A percentile compares a stretch with the other conserved stretches of the same genome.
Conservation (phyloP, 2,329 filamentous ascomycete species). For the Exophiala xenobiotica region DNA sequence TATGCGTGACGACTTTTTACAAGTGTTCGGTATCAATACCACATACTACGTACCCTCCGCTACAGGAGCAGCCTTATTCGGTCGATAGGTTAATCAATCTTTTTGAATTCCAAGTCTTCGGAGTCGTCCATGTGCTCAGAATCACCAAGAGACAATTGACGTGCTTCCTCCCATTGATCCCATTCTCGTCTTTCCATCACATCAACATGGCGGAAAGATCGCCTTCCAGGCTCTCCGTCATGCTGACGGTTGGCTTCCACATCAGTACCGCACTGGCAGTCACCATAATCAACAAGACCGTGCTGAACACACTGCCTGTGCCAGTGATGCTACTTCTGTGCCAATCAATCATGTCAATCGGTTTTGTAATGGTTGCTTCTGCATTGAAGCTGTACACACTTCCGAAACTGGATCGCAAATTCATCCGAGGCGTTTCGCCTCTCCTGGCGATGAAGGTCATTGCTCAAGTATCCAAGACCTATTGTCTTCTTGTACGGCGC, state of each 20-base stretch:
- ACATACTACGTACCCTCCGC: neutral
- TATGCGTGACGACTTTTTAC: no score
- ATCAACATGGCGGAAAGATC: neutral
- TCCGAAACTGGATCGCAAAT: neutral
- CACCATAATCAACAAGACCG: conserved; percentile 1
- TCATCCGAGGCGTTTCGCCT: neutral
- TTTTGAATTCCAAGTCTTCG: no score
- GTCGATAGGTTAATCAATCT: no score
- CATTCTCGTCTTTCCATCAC: no score
- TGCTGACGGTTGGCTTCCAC: neutral
- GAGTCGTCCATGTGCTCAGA: no score
- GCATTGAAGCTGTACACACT: neutral
- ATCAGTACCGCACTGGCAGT: neutral
- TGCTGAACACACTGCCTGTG: neutral
- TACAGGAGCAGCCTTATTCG: no score
- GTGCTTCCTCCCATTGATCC: no score
- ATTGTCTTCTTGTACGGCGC: neutral
- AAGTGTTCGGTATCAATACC: no score
- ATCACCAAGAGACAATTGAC: neutral
- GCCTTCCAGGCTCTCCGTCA: neutral
- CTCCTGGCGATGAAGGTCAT: conserved; percentile 1
- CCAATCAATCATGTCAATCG: neutral
- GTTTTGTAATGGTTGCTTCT: neutral
- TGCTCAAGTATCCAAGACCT: neutral
- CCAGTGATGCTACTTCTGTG: neutral